Conservation (phyloP, 192 early-diverging fungal genomes). For the Entomortierella beljakovae region DNA sequence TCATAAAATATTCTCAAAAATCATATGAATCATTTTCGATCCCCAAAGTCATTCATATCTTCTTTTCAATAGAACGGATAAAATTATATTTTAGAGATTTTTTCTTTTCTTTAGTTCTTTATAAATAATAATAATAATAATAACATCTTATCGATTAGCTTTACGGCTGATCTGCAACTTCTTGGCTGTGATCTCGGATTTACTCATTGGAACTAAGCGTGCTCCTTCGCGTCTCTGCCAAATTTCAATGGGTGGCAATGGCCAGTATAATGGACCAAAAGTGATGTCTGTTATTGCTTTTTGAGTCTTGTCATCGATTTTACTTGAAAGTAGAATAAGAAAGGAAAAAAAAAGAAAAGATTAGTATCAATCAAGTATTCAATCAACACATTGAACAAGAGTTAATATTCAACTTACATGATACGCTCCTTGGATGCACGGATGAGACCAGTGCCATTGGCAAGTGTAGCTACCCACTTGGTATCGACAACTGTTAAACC, state of each 20-base stretch:
- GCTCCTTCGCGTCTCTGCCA: constrained; percentile 70
- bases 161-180: constrained; percentile 53
- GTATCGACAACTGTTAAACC: constrained; percentile 79
- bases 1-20: too few species aligned
- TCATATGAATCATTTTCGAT: too few species aligned
- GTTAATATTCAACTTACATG: constrained; percentile 13
- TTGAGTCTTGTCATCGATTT: constrained; percentile 64
- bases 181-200: constrained; percentile 51
- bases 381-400: neutral
- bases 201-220: constrained; percentile 68
- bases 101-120: neutral
- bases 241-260: constrained; percentile 73
- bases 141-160: constrained; percentile 36
- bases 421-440: constrained; percentile 54
- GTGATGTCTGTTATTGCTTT: constrained; percentile 61
- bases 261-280: constrained; percentile 80
- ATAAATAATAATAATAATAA: neutral
- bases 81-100: too few species aligned
- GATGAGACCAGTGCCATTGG: constrained; percentile 60
- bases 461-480: constrained; percentile 87
- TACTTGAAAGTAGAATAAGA: constrained; percentile 19
- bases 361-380: neutral
- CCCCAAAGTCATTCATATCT: too few species aligned
- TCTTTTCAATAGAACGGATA: too few species aligned
- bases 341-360: neutral